phyloP scores from a whole-genome alignment of 1,139 yeast species.

The Yamadazyma siamensis region DNA sequence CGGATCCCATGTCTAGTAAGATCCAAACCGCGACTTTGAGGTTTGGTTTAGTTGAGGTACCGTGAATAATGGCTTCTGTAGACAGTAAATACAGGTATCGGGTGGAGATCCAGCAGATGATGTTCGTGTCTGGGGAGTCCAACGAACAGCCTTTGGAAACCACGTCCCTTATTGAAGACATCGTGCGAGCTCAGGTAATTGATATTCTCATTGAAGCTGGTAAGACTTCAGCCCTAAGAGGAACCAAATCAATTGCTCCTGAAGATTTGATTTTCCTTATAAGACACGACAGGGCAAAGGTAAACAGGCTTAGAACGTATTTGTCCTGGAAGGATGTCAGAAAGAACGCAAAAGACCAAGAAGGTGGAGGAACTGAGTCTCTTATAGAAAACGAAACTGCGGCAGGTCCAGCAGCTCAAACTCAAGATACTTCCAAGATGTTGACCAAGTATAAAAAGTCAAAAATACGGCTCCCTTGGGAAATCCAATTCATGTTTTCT shows the following conservation, averaged over 20 bases:
- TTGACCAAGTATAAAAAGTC: constrained; percentile 67
- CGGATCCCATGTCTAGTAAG: constrained; percentile 3
- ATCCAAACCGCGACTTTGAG: too few species aligned
- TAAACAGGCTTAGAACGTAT: constrained; percentile 83
- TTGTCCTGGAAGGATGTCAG: constrained; percentile 97
- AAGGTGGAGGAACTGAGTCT: constrained; percentile 70
- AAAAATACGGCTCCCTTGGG: constrained; percentile 91
- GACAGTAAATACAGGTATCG: constrained; percentile 68
- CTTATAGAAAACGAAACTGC: constrained; percentile 40
- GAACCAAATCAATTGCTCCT: constrained; percentile 81
- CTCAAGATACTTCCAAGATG: constrained; percentile 54
- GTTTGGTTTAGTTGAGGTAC: background rate
- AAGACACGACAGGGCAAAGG: constrained; percentile 93
- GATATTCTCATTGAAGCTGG: constrained; percentile 82
- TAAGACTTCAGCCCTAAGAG: constrained; percentile 72
- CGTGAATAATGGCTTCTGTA: constrained; percentile 8
- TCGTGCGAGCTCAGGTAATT: constrained; percentile 91
- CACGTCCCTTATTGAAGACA: constrained; percentile 87
- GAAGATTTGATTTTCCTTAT: constrained; percentile 92
- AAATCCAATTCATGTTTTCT: constrained; percentile 85
- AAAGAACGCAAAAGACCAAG: constrained; percentile 95
- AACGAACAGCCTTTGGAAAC: constrained; percentile 93
- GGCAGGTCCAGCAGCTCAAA: constrained; percentile 27
- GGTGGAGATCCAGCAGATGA: constrained; percentile 93
- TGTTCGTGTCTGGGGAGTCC: constrained; percentile 96